Evolutionary conservation across 306 rosid genomes (phyloP).

Genomic region (Coriaria nepalensis): DNA sequence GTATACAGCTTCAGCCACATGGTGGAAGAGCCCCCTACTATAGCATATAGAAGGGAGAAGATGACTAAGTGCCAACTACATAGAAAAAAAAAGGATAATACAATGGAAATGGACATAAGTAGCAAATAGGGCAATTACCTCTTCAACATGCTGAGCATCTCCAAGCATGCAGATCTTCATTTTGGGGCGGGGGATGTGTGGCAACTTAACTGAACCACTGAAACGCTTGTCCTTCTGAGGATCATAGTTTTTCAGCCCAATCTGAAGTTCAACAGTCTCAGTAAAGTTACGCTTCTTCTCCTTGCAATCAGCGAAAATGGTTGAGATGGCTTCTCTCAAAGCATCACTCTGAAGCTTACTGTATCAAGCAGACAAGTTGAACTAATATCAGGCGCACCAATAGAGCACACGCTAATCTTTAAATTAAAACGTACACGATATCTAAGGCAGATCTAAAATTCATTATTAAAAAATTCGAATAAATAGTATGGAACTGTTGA

Average conservation of each 20-base stretch:
- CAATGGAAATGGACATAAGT: background rate
- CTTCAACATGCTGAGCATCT: constrained; percentile 85
- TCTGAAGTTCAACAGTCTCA: constrained; percentile 78
- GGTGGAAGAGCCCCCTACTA: too few species aligned
- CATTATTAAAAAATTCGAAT: too few species aligned
- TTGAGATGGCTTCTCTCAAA: constrained; percentile 50
- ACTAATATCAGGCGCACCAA: background rate
- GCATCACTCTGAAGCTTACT: constrained; percentile 84
- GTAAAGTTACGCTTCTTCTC: constrained; percentile 50
- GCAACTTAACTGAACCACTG: constrained; percentile 72
- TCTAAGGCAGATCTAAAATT: background rate
- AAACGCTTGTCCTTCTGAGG: constrained; percentile 90
- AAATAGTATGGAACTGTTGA: too few species aligned
- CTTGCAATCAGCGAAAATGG: constrained; percentile 32
- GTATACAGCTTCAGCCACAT: too few species aligned
- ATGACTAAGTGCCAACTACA: background rate
- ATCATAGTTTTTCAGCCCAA: constrained; percentile 73
- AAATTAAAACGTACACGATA: background rate
- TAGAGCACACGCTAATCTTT: background rate
- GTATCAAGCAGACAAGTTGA: constrained; percentile 2
- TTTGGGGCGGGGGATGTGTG: constrained; percentile 78
- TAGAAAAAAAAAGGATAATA: background rate
- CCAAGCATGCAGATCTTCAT: constrained; percentile 92
- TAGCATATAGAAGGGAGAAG: background rate
- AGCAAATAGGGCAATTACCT: constrained; percentile 26